Percentiles rank a stretch among this genome's conserved stretches.
Conservation (phyloP, 202 grass and related monocot species). For the Digitaria exilis region DNA sequence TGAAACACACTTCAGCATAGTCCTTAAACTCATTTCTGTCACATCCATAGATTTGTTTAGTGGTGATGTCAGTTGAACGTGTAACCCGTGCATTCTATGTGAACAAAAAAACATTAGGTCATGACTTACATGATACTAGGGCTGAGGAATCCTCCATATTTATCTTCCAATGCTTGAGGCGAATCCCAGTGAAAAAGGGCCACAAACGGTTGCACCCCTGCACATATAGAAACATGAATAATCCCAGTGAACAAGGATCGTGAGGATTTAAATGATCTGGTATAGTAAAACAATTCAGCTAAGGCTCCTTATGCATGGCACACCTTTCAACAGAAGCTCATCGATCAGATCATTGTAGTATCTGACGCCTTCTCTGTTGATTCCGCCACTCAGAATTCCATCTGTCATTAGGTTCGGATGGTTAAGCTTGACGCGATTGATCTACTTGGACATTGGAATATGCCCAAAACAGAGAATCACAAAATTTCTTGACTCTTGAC, state of each 20-base stretch:
- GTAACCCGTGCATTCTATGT: not conserved
- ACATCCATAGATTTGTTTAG: too few species aligned
- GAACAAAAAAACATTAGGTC: not conserved
- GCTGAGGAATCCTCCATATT: constrained; percentile 62
- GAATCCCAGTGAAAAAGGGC: too few species aligned
- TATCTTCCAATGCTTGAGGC: constrained; percentile 46
- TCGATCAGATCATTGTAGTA: constrained; percentile 56
- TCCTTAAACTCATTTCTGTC: constrained; percentile 58
- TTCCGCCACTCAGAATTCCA: constrained; percentile 56
- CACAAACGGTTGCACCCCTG: constrained; percentile 37
- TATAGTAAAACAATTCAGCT: too few species aligned
- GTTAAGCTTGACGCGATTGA: not conserved
- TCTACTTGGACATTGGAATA: not conserved
- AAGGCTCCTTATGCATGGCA: too few species aligned
- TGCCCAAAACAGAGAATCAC: not conserved
- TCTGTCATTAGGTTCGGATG: constrained; percentile 24
- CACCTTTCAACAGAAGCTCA: too few species aligned
- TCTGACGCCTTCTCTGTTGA: constrained; percentile 66
- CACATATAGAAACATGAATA: not conserved
- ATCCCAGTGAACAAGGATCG: too few species aligned
- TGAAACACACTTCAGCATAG: constrained; percentile 65
- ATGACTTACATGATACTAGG: constrained; percentile 51
- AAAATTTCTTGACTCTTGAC: not conserved
- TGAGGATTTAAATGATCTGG: too few species aligned
- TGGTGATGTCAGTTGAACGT: too few species aligned